phyloP scores from a whole-genome alignment of 2,329 filamentous ascomycete species.

The Colletotrichum sp. region DNA sequence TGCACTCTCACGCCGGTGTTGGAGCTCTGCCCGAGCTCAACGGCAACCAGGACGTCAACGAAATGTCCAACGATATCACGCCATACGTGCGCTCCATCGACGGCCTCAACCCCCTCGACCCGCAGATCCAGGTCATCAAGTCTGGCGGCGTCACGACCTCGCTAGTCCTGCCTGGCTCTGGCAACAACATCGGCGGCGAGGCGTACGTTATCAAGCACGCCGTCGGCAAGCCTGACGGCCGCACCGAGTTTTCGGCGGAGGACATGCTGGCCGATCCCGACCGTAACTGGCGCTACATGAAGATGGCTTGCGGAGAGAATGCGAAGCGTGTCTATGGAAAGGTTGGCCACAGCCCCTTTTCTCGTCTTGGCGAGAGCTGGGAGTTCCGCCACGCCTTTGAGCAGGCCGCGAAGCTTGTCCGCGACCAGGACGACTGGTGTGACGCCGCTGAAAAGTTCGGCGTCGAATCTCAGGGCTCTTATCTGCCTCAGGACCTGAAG shows the following conservation, averaged over 20 bases:
- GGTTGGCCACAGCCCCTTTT: constrained; percentile 60
- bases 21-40: constrained; percentile 58
- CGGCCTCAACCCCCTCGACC: constrained; percentile 66
- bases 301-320: constrained; percentile 79
- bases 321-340: constrained; percentile 66
- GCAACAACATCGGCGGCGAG: constrained; percentile 77
- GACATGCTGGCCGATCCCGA: constrained; percentile 72
- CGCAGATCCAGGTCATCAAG: constrained; percentile 72
- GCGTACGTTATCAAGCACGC: constrained; percentile 73
- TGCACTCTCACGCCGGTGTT: constrained; percentile 72
- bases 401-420: constrained; percentile 60
- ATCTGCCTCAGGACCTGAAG: constrained; percentile 65
- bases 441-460: constrained; percentile 56
- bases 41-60: constrained; percentile 66
- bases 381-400: constrained; percentile 73
- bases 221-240: constrained; percentile 63
- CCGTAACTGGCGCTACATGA: constrained; percentile 72
- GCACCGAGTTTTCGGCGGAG: constrained; percentile 65
- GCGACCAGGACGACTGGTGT: constrained; percentile 73
- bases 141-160: constrained; percentile 76
- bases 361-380: constrained; percentile 72
- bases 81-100: constrained; percentile 73
- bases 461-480: constrained; percentile 54
- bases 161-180: constrained; percentile 69
- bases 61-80: constrained; percentile 67